Conservation (phyloP, 2,329 filamentous ascomycete genomes). For the Calcarisporium arbuscula region DNA sequence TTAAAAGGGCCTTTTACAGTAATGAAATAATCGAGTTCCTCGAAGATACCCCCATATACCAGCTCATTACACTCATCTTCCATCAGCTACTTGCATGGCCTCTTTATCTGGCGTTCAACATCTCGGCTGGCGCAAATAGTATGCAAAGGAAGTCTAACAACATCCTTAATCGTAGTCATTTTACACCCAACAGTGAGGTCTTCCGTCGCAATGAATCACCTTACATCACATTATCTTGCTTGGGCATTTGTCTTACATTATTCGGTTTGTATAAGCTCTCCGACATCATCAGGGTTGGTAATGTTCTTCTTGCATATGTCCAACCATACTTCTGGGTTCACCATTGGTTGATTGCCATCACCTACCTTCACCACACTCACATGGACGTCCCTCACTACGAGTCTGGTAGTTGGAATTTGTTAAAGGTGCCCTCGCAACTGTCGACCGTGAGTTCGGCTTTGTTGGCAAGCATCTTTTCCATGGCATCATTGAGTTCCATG, state of each 20-base stretch:
- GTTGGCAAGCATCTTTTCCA: constrained; percentile 58
- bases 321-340: constrained; percentile 65
- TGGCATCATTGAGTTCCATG: constrained; percentile 54
- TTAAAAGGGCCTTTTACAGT: constrained; percentile 1
- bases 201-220: constrained; percentile 52
- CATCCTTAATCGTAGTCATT: constrained; percentile 49
- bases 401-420: constrained; percentile 54
- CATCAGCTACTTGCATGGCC: constrained; percentile 63
- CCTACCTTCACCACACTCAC: constrained; percentile 59
- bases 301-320: constrained; percentile 52
- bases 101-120: constrained; percentile 55
- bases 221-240: constrained; percentile 52
- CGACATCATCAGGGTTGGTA: constrained; percentile 38
- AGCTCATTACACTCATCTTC: constrained; percentile 45
- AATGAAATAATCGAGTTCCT: constrained; percentile 47
- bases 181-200: constrained; percentile 54
- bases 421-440: constrained; percentile 53
- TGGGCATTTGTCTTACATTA: constrained; percentile 49
- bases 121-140: constrained; percentile 41
- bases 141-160: constrained; percentile 33
- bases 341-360: constrained; percentile 69
- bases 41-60: constrained; percentile 57
- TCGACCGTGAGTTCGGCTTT: constrained; percentile 58
- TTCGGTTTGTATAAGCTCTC: constrained; percentile 46
- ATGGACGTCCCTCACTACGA: constrained; percentile 39